Evolutionary conservation across 1,284 basidiomycete genomes (phyloP).

Genomic region (Ceratobasidium sp.): DNA sequence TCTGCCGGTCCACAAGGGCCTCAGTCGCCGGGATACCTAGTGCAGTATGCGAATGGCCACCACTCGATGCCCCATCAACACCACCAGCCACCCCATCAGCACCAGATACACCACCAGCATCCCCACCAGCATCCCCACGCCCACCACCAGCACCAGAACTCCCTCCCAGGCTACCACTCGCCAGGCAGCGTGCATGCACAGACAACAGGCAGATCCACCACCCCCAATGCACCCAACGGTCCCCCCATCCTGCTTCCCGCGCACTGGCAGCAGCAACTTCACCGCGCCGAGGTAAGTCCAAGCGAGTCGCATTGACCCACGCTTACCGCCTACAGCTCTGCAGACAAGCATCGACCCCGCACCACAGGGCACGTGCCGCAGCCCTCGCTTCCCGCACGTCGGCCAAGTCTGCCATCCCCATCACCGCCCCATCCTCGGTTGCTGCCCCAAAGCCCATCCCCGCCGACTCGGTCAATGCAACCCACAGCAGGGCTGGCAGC

Average conservation of each 20-base stretch:
- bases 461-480: constrained; percentile 47
- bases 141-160: constrained; percentile 72
- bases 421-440: constrained; percentile 75
- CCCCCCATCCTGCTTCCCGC: constrained; percentile 18
- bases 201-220: constrained; percentile 58
- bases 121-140: constrained; percentile 53
- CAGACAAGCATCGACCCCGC: constrained; percentile 74
- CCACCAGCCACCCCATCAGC: constrained; percentile 52
- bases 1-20: constrained; percentile 61
- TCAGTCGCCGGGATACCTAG: constrained; percentile 69
- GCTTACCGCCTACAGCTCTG: constrained; percentile 60
- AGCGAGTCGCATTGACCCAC: not conserved
- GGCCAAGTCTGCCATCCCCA: constrained; percentile 79
- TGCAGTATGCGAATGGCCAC: constrained; percentile 69
- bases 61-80: constrained; percentile 40
- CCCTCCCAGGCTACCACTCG: constrained; percentile 54
- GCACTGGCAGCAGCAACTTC: constrained; percentile 48
- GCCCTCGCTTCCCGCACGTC: constrained; percentile 80
- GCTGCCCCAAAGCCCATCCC: constrained; percentile 54
- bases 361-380: constrained; percentile 78
- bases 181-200: constrained; percentile 49
- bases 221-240: constrained; percentile 58
- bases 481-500: constrained; percentile 50
- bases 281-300: constrained; percentile 43
- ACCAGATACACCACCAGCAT: constrained; percentile 51